These are phyloP conservation scores for Nannizziopsis arthrosporioides DNA, from an alignment of 2,329 filamentous ascomycete genomes.

Conservation along the genomic window DNA sequence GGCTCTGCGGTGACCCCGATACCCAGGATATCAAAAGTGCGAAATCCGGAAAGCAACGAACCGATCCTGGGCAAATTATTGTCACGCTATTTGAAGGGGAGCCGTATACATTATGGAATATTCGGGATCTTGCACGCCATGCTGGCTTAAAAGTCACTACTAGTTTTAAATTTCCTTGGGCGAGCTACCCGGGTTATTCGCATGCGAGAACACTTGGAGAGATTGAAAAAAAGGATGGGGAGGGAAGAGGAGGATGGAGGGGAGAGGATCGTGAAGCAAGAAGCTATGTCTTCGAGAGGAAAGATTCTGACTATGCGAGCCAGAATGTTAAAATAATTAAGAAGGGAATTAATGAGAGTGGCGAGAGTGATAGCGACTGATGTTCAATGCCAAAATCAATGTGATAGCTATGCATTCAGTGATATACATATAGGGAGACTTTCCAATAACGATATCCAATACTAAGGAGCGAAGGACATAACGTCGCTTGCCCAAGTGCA, in stretches of 20 bases:
- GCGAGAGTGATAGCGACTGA: constrained; percentile 24
- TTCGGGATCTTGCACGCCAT: constrained; percentile 74
- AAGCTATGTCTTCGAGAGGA: constrained; percentile 37
- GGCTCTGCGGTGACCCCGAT: constrained; percentile 15
- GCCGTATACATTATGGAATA: constrained; percentile 93
- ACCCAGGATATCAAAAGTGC: constrained; percentile 13
- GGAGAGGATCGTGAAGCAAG: constrained; percentile 38
- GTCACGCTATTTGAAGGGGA: constrained; percentile 87
- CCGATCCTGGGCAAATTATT: constrained; percentile 48
- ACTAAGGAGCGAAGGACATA: neutral
- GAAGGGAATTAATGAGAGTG: constrained; percentile 28
- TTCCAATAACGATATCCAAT: neutral
- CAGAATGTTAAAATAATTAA: constrained; percentile 8
- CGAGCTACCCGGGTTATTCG: constrained; percentile 37
- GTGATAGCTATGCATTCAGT: neutral
- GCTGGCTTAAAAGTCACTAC: constrained; percentile 36
- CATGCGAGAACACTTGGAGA: constrained; percentile 39
- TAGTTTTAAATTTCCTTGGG: constrained; percentile 39
- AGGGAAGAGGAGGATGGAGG: constrained; percentile 33
- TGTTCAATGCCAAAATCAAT: constrained; percentile 10
- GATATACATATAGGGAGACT: neutral
- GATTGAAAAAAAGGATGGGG: constrained; percentile 30
- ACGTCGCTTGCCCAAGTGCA: neutral
- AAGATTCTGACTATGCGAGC: constrained; percentile 23
- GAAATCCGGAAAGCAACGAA: constrained; percentile 15